Percentiles rank a stretch among this genome's conserved stretches.
Evolutionary conservation across 495 filamentous ascomycete genomes (phyloP).

Genomic region (Sphaerosporella brunnea): DNA sequence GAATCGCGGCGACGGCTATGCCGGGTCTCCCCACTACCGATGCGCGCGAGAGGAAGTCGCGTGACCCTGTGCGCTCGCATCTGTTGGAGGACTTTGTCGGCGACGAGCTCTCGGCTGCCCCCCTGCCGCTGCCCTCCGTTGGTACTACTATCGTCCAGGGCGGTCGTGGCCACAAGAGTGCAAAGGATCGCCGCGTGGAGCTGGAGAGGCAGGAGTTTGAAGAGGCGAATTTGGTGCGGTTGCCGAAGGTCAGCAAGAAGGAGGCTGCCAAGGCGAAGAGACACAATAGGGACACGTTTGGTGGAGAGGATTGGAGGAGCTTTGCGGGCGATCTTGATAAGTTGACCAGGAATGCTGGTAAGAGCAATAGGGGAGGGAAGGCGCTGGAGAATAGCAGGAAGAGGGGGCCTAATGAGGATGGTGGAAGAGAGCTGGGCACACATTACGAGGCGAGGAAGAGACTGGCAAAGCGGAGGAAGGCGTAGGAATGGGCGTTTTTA

Average conservation of each 20-base stretch:
- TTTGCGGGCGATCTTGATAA: slow-evolving; percentile 61
- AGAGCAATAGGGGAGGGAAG: slow-evolving; percentile 33
- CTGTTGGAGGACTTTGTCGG: slow-evolving; percentile 74
- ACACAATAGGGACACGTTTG: slow-evolving; percentile 41
- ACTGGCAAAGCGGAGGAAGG: slow-evolving; percentile 20
- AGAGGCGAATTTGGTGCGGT: slow-evolving; percentile 67
- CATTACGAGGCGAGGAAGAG: slow-evolving; percentile 19
- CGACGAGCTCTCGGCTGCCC: slow-evolving; percentile 59
- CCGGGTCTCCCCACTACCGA: slow-evolving; percentile 38
- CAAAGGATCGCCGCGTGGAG: slow-evolving; percentile 50
- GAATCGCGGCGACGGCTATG: slow-evolving; percentile 60
- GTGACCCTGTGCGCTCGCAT: slow-evolving; percentile 44
- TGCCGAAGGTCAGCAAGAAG: slow-evolving; percentile 69
- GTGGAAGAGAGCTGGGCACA: slow-evolving; percentile 10
- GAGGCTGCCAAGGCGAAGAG: slow-evolving; percentile 39
- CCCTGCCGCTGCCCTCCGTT: slow-evolving; percentile 62
- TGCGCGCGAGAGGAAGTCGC: slow-evolving; percentile 26
- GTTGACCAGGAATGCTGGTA: slow-evolving; percentile 42
- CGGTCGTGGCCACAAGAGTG: slow-evolving; percentile 56
- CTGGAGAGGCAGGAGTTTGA: slow-evolving; percentile 60
- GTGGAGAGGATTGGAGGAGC: slow-evolving; percentile 69
- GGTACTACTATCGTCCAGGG: slow-evolving; percentile 59
- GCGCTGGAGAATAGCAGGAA: slow-evolving; percentile 67
- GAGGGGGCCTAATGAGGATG: slow-evolving; percentile 28
- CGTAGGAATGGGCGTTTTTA: too few species aligned